These are phyloP conservation scores for Chaetoscypha palmicola DNA, from an alignment of 2,329 filamentous ascomycete species.

Conservation along the genomic window DNA sequence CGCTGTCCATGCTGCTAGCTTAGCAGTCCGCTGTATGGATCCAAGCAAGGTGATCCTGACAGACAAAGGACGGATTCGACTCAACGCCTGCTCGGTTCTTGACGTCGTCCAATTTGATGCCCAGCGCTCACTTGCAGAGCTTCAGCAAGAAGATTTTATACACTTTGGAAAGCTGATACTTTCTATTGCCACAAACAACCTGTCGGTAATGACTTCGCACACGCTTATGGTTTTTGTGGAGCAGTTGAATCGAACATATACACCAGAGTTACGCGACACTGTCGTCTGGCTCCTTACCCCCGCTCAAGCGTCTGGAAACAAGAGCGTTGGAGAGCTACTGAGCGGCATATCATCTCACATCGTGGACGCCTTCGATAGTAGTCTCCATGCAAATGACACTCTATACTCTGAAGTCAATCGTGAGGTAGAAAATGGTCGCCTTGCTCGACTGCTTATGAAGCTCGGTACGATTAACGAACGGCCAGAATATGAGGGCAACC, in stretches of 20 bases:
- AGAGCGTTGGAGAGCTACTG: constrained; percentile 74
- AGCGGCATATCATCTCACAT: constrained; percentile 72
- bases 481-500: constrained; percentile 72
- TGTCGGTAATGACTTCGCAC: constrained; percentile 41
- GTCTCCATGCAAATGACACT: constrained; percentile 72
- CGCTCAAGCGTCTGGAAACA: constrained; percentile 48
- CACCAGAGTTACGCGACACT: constrained; percentile 68
- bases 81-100: constrained; percentile 82
- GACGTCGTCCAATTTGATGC: constrained; percentile 82
- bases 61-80: constrained; percentile 78
- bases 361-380: constrained; percentile 66
- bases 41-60: constrained; percentile 85
- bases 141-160: constrained; percentile 81
- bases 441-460: constrained; percentile 76
- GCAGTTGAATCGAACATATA: constrained; percentile 69
- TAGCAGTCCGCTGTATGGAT: constrained; percentile 82
- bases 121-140: constrained; percentile 59
- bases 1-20: constrained; percentile 70
- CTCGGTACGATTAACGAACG: constrained; percentile 84
- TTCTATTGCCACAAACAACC: constrained; percentile 67
- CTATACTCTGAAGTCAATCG: constrained; percentile 63
- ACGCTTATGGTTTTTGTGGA: constrained; percentile 69
- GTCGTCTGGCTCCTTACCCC: constrained; percentile 75
- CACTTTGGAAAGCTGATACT: constrained; percentile 80
- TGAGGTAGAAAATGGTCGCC: constrained; percentile 83